A percentile compares a stretch with the other conserved stretches of the same genome.
phyloP scores from a whole-genome alignment of 306 rosid species.

The Heteromeles arbutifolia region DNA sequence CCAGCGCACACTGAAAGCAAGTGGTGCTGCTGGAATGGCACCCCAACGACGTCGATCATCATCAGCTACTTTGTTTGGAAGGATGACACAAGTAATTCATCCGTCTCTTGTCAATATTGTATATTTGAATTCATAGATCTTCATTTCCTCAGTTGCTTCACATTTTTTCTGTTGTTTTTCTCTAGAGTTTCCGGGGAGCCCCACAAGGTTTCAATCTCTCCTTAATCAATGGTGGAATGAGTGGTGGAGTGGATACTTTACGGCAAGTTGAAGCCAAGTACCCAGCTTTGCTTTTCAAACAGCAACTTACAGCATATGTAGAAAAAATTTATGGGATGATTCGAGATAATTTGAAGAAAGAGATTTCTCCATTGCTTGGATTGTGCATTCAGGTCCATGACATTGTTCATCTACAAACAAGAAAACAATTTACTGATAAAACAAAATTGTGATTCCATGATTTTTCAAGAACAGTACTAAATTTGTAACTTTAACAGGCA shows the following conservation, averaged over 20 bases:
- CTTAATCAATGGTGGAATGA: constrained; percentile 69
- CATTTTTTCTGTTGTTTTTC: constrained; percentile 6
- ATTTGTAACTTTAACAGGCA: constrained; percentile 42
- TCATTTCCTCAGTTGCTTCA: constrained; percentile 12
- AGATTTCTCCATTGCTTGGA: constrained; percentile 96
- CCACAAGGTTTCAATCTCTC: constrained; percentile 89
- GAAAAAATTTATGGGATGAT: constrained; percentile 98
- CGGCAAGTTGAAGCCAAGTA: constrained; percentile 99
- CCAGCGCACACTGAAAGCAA: constrained; percentile 97
- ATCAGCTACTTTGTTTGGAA: constrained; percentile 86
- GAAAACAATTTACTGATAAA: background rate
- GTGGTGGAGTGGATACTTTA: constrained; percentile 69
- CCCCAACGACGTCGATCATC: constrained; percentile 93
- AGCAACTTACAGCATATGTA: constrained; percentile 97
- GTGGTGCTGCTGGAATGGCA: constrained; percentile 97
- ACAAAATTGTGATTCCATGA: constrained; percentile 12
- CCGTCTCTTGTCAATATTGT: constrained; percentile 15
- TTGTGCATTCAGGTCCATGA: constrained; percentile 80
- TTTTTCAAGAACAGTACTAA: background rate
- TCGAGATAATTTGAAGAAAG: constrained; percentile 90
- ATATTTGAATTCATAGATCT: background rate
- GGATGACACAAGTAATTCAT: constrained; percentile 85
- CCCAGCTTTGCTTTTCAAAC: constrained; percentile 94
- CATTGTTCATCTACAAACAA: constrained; percentile 6
- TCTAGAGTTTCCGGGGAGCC: constrained; percentile 77